phyloP scores from a whole-genome alignment of 768 basidiomycete species.

The Russula sp. region DNA sequence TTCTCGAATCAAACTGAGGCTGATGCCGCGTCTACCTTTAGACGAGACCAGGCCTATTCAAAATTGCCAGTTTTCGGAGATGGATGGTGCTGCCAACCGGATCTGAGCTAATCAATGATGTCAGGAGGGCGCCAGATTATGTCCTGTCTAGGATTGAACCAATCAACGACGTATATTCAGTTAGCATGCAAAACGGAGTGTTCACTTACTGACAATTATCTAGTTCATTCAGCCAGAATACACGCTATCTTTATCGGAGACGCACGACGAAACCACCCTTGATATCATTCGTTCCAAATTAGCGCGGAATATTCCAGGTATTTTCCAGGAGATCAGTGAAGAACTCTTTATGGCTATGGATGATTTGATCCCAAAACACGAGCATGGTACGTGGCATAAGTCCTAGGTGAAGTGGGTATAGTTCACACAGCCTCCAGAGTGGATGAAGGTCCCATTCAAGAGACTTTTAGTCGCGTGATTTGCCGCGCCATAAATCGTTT shows the following conservation, averaged over 20 bases:
- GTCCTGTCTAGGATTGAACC: not conserved
- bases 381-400: not conserved
- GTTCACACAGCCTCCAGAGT: conserved; percentile 36
- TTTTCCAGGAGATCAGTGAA: not conserved
- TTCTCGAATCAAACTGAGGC: not conserved
- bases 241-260: not conserved
- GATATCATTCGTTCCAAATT: conserved; percentile 2
- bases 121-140: not conserved
- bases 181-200: not conserved
- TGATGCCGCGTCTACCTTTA: not conserved
- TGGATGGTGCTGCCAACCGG: not conserved
- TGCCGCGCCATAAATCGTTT: too few species aligned
- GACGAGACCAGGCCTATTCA: not conserved
- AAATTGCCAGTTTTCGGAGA: not conserved
- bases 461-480: conserved; percentile 11
- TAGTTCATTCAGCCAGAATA: not conserved
- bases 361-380: too few species aligned
- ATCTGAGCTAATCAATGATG: not conserved
- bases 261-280: not conserved
- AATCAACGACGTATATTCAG: not conserved
- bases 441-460: conserved; percentile 36
- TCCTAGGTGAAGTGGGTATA: not conserved
- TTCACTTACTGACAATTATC: not conserved
- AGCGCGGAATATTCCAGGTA: not conserved
- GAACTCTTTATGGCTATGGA: not conserved